Base-by-base conservation (phyloP, 495 filamentous ascomycete genomes). In the Aspergillus nanangensis region DNA sequence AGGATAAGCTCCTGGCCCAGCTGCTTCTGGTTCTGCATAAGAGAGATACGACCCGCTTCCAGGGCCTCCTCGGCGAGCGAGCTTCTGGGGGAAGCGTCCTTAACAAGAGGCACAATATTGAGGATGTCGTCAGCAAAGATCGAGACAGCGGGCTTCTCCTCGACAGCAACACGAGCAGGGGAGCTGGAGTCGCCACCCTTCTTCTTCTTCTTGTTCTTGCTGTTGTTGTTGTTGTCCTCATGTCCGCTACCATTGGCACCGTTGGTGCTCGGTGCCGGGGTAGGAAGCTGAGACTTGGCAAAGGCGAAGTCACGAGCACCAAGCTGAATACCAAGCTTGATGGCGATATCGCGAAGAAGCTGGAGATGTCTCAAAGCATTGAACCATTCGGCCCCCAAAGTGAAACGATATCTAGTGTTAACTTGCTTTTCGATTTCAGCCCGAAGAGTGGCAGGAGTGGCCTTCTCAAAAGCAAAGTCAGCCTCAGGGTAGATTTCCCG, bases 1-100 rank as follows among this genome's bases (percentile, higher is more conserved):
- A 97, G 74, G 29, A 99, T 79, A 40, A 99, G 80, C 63, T 97
- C 93, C 70, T 96, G 92, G 41, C 94, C 94, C 38, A 97, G 78
- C 63, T 95, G 92, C 71, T 91, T 90, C 70, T 97, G 87, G 60
- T 89, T 85, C 61, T 96, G 91, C 64, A 88, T 82, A 57, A 99
- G 83, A 31, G 91, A 95, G 57, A 96, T 91, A 29, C 90, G 86
- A 15, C 93, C 94, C 39, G 90, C 94, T 66, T 97, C 94, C 42
- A 97, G 70, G 20, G 94, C 90, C 62, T 99, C 94, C 63, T 97
- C 94, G 2, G 94, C 93, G 42, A 99, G 77, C 21, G 86, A 74
- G 57, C 91, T 96, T 55, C 82, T 79, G 29, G 91, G 90, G 45
- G 87, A 83, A 13, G 91, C 89, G 62, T 97, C 92, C 74, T 96